Percentiles rank a stretch among this genome's conserved stretches.
Conservation (phyloP, 257 asterid species). For the Solanum bulbocastanum region DNA sequence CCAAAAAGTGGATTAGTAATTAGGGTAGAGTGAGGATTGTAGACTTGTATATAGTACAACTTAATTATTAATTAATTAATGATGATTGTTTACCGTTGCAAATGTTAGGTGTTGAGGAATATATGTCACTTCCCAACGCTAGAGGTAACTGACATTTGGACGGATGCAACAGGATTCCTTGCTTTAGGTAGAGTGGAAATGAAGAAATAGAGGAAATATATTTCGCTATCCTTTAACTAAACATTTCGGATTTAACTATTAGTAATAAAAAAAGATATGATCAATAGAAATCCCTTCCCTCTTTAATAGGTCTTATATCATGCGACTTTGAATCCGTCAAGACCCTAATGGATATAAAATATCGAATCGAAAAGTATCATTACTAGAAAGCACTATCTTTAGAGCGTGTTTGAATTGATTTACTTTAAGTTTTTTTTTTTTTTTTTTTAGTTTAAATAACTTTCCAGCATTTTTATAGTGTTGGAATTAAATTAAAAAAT, state of each 20-base stretch:
- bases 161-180: background rate
- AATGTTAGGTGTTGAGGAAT: background rate
- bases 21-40: too few species aligned
- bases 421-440: background rate
- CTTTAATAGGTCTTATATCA: background rate
- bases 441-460: background rate
- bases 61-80: background rate
- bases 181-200: background rate
- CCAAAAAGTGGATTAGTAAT: too few species aligned
- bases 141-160: background rate
- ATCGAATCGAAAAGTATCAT: background rate
- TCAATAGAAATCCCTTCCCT: background rate
- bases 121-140: background rate
- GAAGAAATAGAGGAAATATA: background rate
- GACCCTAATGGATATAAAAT: background rate
- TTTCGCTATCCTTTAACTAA: background rate
- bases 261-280: background rate
- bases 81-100: background rate
- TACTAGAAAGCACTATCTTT: background rate
- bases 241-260: background rate
- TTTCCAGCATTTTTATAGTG: background rate
- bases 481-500: too few species aligned
- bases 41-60: background rate
- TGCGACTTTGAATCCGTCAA: background rate
- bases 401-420: background rate